Percentiles rank a stretch among this genome's conserved stretches.
Evolutionary conservation across 169 alveolate genomes (phyloP).

Genomic region (Eimeria brunetti): DNA sequence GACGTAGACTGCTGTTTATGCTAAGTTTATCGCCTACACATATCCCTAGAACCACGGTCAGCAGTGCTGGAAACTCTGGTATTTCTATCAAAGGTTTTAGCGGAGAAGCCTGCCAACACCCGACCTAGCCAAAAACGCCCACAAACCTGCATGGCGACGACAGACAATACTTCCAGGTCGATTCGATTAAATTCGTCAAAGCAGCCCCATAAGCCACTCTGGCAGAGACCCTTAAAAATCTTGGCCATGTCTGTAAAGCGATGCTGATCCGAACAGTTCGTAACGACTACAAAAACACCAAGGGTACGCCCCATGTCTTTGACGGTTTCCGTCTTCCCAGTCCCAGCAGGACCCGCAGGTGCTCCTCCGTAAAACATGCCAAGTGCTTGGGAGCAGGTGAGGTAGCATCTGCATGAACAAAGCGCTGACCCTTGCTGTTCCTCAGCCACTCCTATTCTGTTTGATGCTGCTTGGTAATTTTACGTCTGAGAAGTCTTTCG

Average conservation of each 20-base stretch:
- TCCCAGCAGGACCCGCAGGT: constrained; percentile 99
- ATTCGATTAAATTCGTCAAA: constrained; percentile 97
- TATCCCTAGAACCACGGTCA: background rate
- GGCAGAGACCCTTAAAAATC: constrained; percentile 95
- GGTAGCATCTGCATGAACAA: constrained; percentile 70
- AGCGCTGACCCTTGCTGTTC: background rate
- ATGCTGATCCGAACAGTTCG: constrained; percentile 97
- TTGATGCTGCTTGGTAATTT: background rate
- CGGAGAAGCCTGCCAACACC: background rate
- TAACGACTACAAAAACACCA: constrained; percentile 97
- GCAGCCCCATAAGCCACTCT: constrained; percentile 97
- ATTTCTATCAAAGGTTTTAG: background rate
- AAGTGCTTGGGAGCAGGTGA: constrained; percentile 90
- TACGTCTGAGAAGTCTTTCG: background rate
- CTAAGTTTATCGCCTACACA: background rate
- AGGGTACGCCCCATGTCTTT: constrained; percentile 97
- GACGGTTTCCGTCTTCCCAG: constrained; percentile 98
- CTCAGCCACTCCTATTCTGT: background rate
- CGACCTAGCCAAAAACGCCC: background rate
- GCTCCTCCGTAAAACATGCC: constrained; percentile 98
- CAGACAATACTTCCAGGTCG: constrained; percentile 95
- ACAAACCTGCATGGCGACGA: constrained; percentile 95
- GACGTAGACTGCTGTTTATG: background rate
- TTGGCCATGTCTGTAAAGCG: constrained; percentile 97
- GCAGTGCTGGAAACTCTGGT: background rate